A percentile compares a stretch with the other conserved stretches of the same genome.
Conservation (phyloP, 2,329 filamentous ascomycete genomes). For the Monilinia polystroma region DNA sequence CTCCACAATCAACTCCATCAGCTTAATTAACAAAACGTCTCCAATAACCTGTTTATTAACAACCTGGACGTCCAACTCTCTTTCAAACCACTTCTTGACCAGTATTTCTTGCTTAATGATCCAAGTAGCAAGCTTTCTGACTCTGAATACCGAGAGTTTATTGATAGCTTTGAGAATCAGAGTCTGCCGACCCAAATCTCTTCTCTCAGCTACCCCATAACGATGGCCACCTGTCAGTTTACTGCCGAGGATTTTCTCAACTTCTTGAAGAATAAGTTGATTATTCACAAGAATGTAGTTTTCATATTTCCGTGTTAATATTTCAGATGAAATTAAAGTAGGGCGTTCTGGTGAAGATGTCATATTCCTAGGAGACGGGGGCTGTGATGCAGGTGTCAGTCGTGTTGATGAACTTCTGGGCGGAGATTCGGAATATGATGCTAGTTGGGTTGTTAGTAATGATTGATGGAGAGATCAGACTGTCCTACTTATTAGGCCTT, state of each 20-base stretch:
- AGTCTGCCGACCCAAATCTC: not conserved
- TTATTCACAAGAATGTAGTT: not conserved
- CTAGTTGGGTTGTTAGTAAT: not conserved
- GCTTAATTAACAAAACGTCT: not conserved
- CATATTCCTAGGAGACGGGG: not conserved
- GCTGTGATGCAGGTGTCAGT: not conserved
- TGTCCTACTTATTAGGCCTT: not conserved
- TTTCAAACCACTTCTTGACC: not conserved
- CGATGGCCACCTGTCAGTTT: not conserved
- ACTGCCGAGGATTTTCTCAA: not conserved
- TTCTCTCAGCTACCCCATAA: not conserved
- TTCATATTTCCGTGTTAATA: not conserved
- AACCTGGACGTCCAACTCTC: not conserved
- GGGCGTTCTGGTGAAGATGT: not conserved
- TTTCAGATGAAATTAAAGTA: not conserved
- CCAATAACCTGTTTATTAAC: too few species aligned
- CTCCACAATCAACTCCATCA: not conserved
- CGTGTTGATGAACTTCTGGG: not conserved
- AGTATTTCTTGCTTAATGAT: too few species aligned
- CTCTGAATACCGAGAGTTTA: not conserved
- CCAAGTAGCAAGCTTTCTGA: not conserved
- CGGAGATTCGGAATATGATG: not conserved
- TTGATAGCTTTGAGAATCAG: not conserved
- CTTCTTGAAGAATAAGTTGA: not conserved
- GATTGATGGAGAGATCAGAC: not conserved